Base-by-base conservation (phyloP, 352 stramenopile species). In the Globisporangium camurandrum region DNA sequence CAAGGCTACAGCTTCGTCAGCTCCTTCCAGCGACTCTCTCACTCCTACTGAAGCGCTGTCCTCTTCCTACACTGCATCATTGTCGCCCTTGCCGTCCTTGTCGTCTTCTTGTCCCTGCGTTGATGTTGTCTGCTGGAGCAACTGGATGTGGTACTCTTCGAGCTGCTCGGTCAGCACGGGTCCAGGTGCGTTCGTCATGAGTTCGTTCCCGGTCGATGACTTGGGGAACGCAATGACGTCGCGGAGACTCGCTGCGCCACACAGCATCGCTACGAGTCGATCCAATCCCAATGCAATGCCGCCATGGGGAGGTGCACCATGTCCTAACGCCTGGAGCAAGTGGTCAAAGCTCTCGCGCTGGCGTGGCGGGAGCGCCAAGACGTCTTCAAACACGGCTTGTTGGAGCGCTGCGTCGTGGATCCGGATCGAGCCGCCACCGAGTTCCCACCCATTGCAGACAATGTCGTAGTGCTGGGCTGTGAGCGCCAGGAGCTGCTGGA, bases 151-250 rank as follows among this genome's bases (percentile, higher is more conserved):
- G 46, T 93, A 93, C 52, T 90, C 82, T 31, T 77, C 49, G 14
- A 93, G 67, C 52, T 90, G 82, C 44, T 83, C 63, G 14, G 65
- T 59, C 31, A 82, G 59, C 51, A 90, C 82, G 0, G 71, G 61
- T 0, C 82, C 76, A 1, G 86, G 86, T 1, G 84, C 71, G 26
- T 72, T 88, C 0, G 83, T 95, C 72, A 96, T 88, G 31, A 91
- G 72, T 54, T 96, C 86, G 37, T 92, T 86, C 24, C 86, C 87
- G 8, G 78, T 89, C 3, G 84, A 74, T 8, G 85, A 92, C 63
- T 96, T 96, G 0, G 87, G 87, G 57, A 96, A 96, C 28, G 87
- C 84, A 42, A 96, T 95, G 38, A 96, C 87, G 40, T 95, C 86
- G 9, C 84, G 81, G 36, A 96, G 69, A 47, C 74, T 88, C 17